Base-by-base conservation (phyloP, 768 basidiomycete species). In the Termitomyces sp. region DNA sequence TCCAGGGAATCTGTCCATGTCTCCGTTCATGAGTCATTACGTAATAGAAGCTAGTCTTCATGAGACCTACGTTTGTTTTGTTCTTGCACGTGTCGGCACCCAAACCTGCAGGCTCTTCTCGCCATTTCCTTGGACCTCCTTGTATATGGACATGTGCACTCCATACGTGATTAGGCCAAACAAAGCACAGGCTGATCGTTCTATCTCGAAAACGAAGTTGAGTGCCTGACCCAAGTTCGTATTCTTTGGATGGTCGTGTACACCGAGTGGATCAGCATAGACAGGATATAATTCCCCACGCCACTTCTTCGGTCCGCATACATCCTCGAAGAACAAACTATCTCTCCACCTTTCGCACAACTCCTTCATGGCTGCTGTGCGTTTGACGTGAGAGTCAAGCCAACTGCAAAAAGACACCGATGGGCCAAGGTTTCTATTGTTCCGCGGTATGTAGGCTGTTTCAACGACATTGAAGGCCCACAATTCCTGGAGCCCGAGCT, bases 151-250 rank as follows among this genome's bases (percentile, higher is more conserved):
- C 86, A 95, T 83, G 71, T 98, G 97, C 2, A 96, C 90, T 0
- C 97, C 96, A 66, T 91, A 95, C 0, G 95, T 97, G 54, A 92
- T 81, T 7, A 95, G 71, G 3, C 96, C 95, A 66, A 98, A 98
- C 36, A 98, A 74, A 0, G 89, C 82, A 69, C 91, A 93, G 2
- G 93, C 94, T 1, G 91, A 80, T 43, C 96, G 82, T 71, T 98
- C 97, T 82, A 98, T 83, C 70, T 86, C 82, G 71, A 98, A 97
- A 23, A 83, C 91, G 59, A 81, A 90, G 69, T 93, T 91, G 18
- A 77, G 63, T 16, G 63, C 60, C 40, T 72, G 68, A 16, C 68
- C 71, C 38, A 70, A 70, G 5, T 67, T 71, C 28, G 68, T 72
- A 33, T 73, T 55, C 35, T 67, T 63, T 56, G 77, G 78, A 68